Percentiles rank a stretch among this genome's conserved stretches.
phyloP scores from a whole-genome alignment of 768 basidiomycete species.

The Suillus americanus region DNA sequence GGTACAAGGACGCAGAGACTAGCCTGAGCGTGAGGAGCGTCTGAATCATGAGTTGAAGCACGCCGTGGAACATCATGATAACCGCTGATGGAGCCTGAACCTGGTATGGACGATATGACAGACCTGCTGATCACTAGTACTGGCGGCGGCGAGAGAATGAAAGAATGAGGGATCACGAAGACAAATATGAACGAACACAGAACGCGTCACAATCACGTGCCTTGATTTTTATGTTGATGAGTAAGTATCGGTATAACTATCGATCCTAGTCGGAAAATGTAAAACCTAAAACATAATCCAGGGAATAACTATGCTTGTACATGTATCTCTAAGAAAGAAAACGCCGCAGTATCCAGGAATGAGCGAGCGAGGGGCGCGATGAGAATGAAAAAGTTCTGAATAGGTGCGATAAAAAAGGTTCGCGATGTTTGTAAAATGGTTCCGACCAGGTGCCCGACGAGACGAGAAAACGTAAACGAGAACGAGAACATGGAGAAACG shows the following conservation, averaged over 20 bases:
- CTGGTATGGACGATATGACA: constrained; percentile 13
- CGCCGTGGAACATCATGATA: neutral
- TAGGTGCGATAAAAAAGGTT: neutral
- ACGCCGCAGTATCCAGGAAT: neutral
- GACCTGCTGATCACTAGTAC: constrained; percentile 24
- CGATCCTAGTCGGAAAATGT: neutral
- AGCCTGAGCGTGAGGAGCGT: too few species aligned
- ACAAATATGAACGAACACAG: neutral
- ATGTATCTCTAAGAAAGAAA: neutral
- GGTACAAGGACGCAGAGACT: constrained; percentile 43
- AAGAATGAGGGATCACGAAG: neutral
- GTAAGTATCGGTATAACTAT: neutral
- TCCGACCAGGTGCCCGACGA: constrained; percentile 2
- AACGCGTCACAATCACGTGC: constrained; percentile 4
- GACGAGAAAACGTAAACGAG: neutral
- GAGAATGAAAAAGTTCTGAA: neutral
- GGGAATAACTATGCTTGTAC: constrained; percentile 1
- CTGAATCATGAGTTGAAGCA: neutral
- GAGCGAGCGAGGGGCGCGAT: neutral
- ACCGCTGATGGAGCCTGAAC: neutral
- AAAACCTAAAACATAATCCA: neutral
- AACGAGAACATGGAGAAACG: neutral
- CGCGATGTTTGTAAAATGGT: neutral
- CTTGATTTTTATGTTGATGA: neutral
- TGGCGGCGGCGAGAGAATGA: constrained; percentile 4